A percentile compares a stretch with the other conserved stretches of the same genome.
Conservation (phyloP, 257 asterid species). For the Plantago ovata region DNA sequence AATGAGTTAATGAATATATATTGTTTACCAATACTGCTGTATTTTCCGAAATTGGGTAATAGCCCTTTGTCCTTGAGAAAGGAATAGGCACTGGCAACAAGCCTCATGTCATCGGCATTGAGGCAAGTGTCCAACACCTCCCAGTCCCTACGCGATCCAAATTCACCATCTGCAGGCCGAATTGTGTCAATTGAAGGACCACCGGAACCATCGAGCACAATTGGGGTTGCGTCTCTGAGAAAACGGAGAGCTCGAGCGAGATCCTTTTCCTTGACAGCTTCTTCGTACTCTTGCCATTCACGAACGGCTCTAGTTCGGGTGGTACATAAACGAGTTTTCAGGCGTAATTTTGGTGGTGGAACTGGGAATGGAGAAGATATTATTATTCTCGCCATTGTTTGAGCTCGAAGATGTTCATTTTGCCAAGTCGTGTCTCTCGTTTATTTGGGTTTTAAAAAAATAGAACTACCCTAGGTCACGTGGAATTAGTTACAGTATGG, state of each 20-base stretch:
- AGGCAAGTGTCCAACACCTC: conserved; percentile 80
- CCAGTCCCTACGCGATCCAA: conserved; percentile 63
- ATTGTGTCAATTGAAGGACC: conserved; percentile 26
- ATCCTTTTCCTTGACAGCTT: conserved; percentile 85
- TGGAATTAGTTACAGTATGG: no score
- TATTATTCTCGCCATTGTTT: conserved; percentile 30
- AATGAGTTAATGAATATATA: not conserved
- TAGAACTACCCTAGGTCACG: no score
- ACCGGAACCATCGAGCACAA: conserved; percentile 27
- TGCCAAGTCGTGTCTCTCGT: no score
- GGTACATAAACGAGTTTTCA: conserved; percentile 10
- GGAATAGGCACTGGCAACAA: conserved; percentile 71
- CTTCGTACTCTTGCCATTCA: conserved; percentile 87
- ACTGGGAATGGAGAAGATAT: conserved; percentile 7
- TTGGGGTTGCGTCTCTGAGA: conserved; percentile 38
- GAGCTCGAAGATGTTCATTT: not conserved
- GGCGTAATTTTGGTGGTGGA: conserved; percentile 10
- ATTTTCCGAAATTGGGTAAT: conserved; percentile 69
- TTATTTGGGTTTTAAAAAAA: no score
- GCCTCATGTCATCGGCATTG: conserved; percentile 95
- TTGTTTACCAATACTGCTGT: conserved; percentile 58
- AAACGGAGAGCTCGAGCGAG: conserved; percentile 85
- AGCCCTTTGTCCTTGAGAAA: conserved; percentile 63
- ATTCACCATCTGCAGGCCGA: conserved; percentile 14
- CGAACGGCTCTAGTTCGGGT: conserved; percentile 43